Base-by-base conservation (phyloP, 805 yeast species). In the Zygotorulaspora florentina region DNA sequence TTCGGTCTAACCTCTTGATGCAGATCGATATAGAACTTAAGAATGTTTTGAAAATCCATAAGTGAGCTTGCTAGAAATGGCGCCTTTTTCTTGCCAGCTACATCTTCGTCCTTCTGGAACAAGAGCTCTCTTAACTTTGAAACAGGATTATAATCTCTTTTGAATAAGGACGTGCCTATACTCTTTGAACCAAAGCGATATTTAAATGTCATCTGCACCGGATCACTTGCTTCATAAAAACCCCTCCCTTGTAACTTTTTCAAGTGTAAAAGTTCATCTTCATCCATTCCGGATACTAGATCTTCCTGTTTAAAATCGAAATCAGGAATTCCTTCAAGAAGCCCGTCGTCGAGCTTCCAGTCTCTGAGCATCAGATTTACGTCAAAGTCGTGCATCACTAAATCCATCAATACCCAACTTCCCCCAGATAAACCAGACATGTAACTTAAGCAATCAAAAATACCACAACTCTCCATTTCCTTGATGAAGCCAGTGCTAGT, bases 401-500 rank as follows among this genome's bases (percentile, higher is more conserved):
- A 51, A 16, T 77, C 74, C 37, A 83, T 75, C 1, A 83, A 76
- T 8, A 81, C 62, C 89, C 90, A 83, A 38, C 83, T 75, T 0
- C 89, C 90, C 1, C 89, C 89, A 2, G 87, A 81, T 1, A 81
- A 73, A 0, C 88, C 88, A 0, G 79, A 74, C 9, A 83, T 67
- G 57, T 83, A 83, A 12, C 75, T 66, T 0, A 80, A 48, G 7
- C 77, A 65, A 53, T 82, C 86, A 16, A 77, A 61, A 9, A 83
- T 44, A 0, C 84, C 84, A 17, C 42, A 40, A 7, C 50, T 42
- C 2, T 59, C 46, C 64, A 62, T 57, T 31, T 55, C 56, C 18
- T 47, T 38, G 3, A 66, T 49, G 42, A 68, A 56, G 2, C 67
- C 67, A 5, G 61, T 66, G 4, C 64, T 69, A 1, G 53, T 62